Evolutionary conservation across 352 stramenopile genomes (phyloP).

Genomic region (Globisporangium cederbergense): DNA sequence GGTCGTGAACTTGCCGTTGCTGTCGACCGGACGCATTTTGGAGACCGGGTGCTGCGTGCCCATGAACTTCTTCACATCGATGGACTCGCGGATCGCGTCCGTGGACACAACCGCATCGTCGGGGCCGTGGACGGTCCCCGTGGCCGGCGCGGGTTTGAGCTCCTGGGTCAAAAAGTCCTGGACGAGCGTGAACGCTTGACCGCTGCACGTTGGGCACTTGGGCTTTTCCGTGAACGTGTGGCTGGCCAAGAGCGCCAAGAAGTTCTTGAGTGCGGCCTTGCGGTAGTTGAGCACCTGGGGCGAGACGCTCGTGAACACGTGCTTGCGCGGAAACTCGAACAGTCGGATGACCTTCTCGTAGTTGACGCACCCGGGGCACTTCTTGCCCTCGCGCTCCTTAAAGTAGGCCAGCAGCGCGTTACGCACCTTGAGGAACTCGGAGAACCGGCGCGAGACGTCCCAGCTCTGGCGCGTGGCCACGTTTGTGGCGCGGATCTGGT

Average conservation of each 20-base stretch:
- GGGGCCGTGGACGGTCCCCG: neutral
- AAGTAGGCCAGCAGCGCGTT: constrained; percentile 70
- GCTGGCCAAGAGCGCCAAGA: constrained; percentile 68
- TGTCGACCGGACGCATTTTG: constrained; percentile 50
- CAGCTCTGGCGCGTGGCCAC: constrained; percentile 64
- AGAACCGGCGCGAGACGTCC: constrained; percentile 75
- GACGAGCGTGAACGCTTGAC: constrained; percentile 66
- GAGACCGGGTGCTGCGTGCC: constrained; percentile 43
- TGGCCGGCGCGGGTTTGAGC: constrained; percentile 12
- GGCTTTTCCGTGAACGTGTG: constrained; percentile 79
- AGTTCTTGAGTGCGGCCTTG: constrained; percentile 68
- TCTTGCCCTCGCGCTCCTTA: constrained; percentile 40
- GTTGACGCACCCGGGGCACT: constrained; percentile 79
- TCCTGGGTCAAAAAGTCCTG: constrained; percentile 73
- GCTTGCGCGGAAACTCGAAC: constrained; percentile 85
- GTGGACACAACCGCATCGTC: constrained; percentile 18
- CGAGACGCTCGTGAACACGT: constrained; percentile 77
- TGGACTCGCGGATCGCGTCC: constrained; percentile 53
- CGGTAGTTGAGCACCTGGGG: constrained; percentile 78
- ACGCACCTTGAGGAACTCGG: constrained; percentile 74
- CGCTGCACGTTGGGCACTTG: constrained; percentile 79
- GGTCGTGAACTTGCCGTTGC: constrained; percentile 56
- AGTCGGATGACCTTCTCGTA: constrained; percentile 78
- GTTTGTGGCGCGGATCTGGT: constrained; percentile 71
- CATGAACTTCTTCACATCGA: constrained; percentile 79